Evolutionary conservation across 495 filamentous ascomycete species (phyloP), one percentile per base, ranked within the genome.

Genomic region (Aspergillus mulundensis): DNA sequence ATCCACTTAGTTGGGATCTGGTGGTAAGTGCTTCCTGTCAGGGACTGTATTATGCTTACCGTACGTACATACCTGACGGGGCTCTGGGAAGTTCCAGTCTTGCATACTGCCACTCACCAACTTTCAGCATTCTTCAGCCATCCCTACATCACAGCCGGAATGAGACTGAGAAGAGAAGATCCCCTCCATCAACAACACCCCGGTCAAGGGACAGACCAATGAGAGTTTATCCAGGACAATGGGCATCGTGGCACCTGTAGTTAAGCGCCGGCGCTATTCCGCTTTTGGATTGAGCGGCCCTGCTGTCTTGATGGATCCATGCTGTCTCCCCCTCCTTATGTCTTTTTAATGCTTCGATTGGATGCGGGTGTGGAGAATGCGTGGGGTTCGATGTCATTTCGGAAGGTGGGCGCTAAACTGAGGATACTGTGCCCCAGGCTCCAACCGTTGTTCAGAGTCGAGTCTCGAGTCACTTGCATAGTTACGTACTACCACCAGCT

Each of bases 181-280:
- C 44, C 43, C 44, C 50, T 23, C 56, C 36, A 54, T 50, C 54
- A 50, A 18, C 39, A 36, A 36, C 32, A 28, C 44, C 54, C 46
- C 32, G 15, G 46, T 21, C 24, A 16, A 24, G 32, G 24, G 50
- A 54, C 38, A 41, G 56, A 41, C 54, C 54, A 61, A 61, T 57
- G 20, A 57, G 49, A 34, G 14, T 24, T 18, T 52, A 61, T 56
- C 48, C 43, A 53, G 43, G 28, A 55, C 49, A 52, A 56, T 54
- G 39, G 57, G 28, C 41, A 57, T 56, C 57, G 53, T 57, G 54
- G 57, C 50, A 60, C 44, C 25, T 64, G 61, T 54, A 56, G 49
- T 64, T 64, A 64, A 64, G 62, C 62, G 62, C 62, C 58, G 58
- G 58, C 55, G 48, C 61, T 61, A 64, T 44, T 0, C 58, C 51